Base-by-base conservation (phyloP, 805 yeast genomes). In the Saturnispora sanitii region DNA sequence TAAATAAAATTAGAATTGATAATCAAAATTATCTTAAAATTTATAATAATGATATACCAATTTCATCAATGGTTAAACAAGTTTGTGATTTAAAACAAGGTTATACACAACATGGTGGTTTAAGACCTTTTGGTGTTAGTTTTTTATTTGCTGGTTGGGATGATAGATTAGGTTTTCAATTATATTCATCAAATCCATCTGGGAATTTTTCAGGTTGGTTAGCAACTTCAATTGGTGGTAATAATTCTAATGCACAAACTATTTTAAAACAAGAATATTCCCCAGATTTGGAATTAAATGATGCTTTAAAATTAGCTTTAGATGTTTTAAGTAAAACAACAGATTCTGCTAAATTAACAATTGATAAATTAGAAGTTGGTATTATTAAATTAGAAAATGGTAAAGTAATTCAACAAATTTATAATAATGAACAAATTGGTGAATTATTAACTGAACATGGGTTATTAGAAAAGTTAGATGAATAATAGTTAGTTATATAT, bases 201-300 rank as follows among this genome's bases (percentile, higher is more conserved):
- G 99, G 99, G 21, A 92, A 92, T 65, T 92, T 88, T 61, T 77
- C 94, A 17, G 97, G 98, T 20, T 92, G 99, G 99, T 87, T 84
- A 64, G 98, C 98, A 33, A 90, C 96, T 26, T 74, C 86, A 52
- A 88, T 92, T 45, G 99, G 99, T 32, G 95, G 96, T 38, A 92
- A 92, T 66, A 87, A 86, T 48, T 76, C 95, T 6, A 88, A 96
- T 34, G 96, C 96, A 1, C 98, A 92, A 66, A 90, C 98, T 1
- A 66, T 92, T 48, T 71, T 92, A 57, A 92, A 92, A 64, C 95
- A 88, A 66, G 98, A 92, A 54, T 92, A 84, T 67, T 86, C 82
- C 58, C 90, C 84, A 52, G 92, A 82, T 43, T 62, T 85, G 51
- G 60, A 71, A 18, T 62, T 84, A 47, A 70, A 73, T 35, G 94